These are phyloP conservation scores for Uncinocarpus reesii DNA, from an alignment of 2,329 filamentous ascomycete genomes.

Conservation along the genomic window DNA sequence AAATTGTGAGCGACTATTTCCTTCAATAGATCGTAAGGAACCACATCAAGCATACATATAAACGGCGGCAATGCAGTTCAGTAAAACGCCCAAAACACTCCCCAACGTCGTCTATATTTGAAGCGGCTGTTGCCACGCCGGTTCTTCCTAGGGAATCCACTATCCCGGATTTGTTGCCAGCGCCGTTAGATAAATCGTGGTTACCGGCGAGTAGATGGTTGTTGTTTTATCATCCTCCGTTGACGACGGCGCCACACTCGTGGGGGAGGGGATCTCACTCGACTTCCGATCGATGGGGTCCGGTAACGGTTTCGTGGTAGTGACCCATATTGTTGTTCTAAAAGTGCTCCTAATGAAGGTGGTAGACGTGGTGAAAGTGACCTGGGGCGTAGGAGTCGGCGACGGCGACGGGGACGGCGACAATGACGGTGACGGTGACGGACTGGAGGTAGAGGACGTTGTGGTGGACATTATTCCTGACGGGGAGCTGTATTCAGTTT, in stretches of 20 bases:
- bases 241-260: neutral
- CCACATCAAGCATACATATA: too few relatives aligned
- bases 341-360: neutral
- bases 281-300: neutral
- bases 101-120: too few relatives aligned
- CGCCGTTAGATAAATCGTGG: neutral
- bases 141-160: too few relatives aligned
- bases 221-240: neutral
- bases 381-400: neutral
- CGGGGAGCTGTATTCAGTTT: neutral
- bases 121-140: too few relatives aligned
- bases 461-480: neutral
- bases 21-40: too few relatives aligned
- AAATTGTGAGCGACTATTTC: too few relatives aligned
- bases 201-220: conserved; percentile 1
- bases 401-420: neutral
- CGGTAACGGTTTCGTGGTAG: neutral
- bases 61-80: too few relatives aligned
- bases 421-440: neutral
- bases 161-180: too few relatives aligned
- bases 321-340: neutral
- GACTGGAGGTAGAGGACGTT: neutral
- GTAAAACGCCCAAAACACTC: too few relatives aligned
- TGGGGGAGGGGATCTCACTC: neutral
- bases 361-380: neutral